Evolutionary conservation across 164 flowering plant species (phyloP).

Genomic region (Taxillus chinensis): DNA sequence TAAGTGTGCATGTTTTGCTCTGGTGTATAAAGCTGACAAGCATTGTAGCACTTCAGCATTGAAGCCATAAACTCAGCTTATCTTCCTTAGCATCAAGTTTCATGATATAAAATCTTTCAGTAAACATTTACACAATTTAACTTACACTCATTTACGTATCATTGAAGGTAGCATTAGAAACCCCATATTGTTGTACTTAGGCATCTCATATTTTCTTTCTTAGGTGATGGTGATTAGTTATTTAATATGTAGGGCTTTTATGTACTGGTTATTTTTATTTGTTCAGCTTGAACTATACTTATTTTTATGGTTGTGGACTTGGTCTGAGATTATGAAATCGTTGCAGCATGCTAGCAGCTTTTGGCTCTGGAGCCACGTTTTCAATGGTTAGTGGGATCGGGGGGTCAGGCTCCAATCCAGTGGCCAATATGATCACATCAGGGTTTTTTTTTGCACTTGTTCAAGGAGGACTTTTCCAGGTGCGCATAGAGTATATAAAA

Average conservation of each 20-base stretch:
- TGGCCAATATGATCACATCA: conserved; percentile 56
- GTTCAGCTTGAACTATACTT: too few relatives aligned
- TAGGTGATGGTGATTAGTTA: not conserved
- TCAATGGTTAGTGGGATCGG: conserved; percentile 92
- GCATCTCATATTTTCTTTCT: not conserved
- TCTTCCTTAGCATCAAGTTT: not conserved
- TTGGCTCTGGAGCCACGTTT: conserved; percentile 94
- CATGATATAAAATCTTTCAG: not conserved
- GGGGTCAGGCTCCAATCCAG: conserved; percentile 79
- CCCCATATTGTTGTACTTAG: not conserved
- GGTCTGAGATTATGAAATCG: too few relatives aligned
- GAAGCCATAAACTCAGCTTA: not conserved
- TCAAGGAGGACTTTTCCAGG: conserved; percentile 90
- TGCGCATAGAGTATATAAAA: conserved; percentile 15
- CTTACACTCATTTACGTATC: not conserved
- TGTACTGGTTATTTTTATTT: too few relatives aligned
- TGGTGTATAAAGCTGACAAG: too few relatives aligned
- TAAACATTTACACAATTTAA: not conserved
- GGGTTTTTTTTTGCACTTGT: conserved; percentile 83
- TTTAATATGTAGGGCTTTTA: too few relatives aligned
- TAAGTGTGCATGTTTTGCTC: too few relatives aligned
- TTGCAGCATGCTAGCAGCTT: conserved; percentile 93
- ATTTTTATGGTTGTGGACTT: too few relatives aligned
- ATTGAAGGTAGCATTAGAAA: not conserved
- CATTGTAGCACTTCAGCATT: too few relatives aligned